phyloP scores from a whole-genome alignment of 495 filamentous ascomycete genomes.

The Beverwykella pulmonaria region DNA sequence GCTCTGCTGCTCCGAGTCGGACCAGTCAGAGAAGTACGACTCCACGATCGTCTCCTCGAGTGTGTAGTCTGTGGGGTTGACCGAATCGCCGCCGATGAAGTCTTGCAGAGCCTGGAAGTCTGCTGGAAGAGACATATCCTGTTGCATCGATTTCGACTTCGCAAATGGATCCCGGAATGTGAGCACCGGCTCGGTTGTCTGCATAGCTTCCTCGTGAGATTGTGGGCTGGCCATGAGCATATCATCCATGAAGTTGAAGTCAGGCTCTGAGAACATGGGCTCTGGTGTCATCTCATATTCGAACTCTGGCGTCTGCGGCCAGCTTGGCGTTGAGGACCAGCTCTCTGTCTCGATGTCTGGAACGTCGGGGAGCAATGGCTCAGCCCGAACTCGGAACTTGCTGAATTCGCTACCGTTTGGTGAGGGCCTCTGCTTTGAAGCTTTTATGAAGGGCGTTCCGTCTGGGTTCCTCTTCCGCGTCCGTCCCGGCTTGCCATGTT shows the following conservation, averaged over 20 bases:
- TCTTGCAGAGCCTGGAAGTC: constrained; percentile 32
- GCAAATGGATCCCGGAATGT: constrained; percentile 32
- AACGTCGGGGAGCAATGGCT: constrained; percentile 16
- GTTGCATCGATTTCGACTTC: constrained; percentile 6
- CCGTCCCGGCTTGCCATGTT: constrained; percentile 40
- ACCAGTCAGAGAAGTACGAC: constrained; percentile 13
- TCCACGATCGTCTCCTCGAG: constrained; percentile 1
- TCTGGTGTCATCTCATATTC: constrained; percentile 23
- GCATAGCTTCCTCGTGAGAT: neutral
- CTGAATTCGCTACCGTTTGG: constrained; percentile 24
- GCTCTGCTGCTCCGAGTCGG: constrained; percentile 2
- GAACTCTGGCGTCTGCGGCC: constrained; percentile 20
- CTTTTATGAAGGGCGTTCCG: constrained; percentile 23
- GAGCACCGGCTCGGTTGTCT: constrained; percentile 15
- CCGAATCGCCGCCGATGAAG: constrained; percentile 24
- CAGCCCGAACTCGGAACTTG: constrained; percentile 25
- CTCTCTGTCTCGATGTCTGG: constrained; percentile 17
- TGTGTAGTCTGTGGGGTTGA: constrained; percentile 17
- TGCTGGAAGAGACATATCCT: constrained; percentile 15
- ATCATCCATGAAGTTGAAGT: constrained; percentile 27
- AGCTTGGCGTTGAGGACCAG: constrained; percentile 20
- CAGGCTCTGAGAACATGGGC: constrained; percentile 8
- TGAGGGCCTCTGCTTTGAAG: constrained; percentile 26
- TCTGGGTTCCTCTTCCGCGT: constrained; percentile 33
- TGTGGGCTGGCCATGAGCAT: constrained; percentile 7